Evolutionary conservation across 2,329 filamentous ascomycete genomes (phyloP), one percentile per base, ranked within the genome.

Genomic region (Trichothecium roseum): DNA sequence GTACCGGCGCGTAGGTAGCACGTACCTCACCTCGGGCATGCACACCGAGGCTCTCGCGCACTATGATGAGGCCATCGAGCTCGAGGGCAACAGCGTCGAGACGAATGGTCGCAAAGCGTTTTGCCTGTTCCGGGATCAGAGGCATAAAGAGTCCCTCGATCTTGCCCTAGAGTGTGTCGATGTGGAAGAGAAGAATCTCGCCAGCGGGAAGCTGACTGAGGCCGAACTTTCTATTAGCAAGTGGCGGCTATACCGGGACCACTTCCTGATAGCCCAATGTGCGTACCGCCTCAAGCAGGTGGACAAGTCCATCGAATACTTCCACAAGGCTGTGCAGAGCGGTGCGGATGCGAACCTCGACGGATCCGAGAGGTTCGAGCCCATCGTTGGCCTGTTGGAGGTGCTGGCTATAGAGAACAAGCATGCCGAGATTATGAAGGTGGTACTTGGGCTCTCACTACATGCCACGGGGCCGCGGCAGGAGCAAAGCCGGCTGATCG

Each of bases 171-270:
- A 56, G 39, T 64, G 60, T 28, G 58, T 59, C 9, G 42, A 39
- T 1, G 50, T 57, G 2, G 60, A 63, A 16, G 43, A 54, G 26
- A 47, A 51, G 8, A 50, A 45, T 13, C 45, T 59, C 3, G 43
- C 40, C 0, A 43, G 51, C 3, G 48, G 51, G 0, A 42, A 44
- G 4, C 47, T 53, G 4, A 45, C 51, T 1, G 46, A 39, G 0
- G 35, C 44, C 2, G 45, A 51, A 2, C 40, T 52, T 3, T 47
- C 43, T 15, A 51, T 49, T 22, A 52, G 49, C 32, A 55, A 48
- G 36, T 63, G 59, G 60, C 51, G 61, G 2, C 43, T 64, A 1
- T 64, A 64, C 42, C 59, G 60, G 34, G 57, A 62, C 15, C 57
- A 62, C 20, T 49, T 55, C 8, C 46, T 62, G 15, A 53, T 62